Base-by-base conservation (phyloP, 805 yeast genomes). In the Ogataea siamensis region DNA sequence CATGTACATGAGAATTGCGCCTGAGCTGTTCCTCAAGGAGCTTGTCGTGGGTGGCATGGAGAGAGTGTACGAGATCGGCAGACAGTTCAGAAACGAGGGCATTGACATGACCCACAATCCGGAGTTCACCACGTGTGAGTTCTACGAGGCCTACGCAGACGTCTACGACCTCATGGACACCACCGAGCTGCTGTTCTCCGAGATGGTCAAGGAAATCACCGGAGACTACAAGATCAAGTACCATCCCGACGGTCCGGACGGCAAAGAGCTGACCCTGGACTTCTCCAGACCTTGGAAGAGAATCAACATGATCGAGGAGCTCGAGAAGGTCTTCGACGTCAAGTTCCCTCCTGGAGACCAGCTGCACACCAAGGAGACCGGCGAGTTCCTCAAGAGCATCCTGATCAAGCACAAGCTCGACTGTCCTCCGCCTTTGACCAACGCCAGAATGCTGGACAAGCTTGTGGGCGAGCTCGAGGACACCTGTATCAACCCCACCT, bases 21-120 rank as follows among this genome's bases (percentile, higher is more conserved):
- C 99, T 42, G 99, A 91, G 73, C 76, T 91, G 62, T 91, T 83
- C 74, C 78, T 91, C 67, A 91, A 91, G 71, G 95, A 91, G 74
- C 79, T 93, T 54, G 96, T 91, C 51, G 97, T 91, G 49, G 97
- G 97, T 70, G 99, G 99, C 63, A 73, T 91, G 78, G 96, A 93
- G 64, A 82, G 96, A 70, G 98, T 91, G 46, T 91, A 91, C 64
- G 99, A 91, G 74, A 91, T 91, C 60, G 99, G 99, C 46, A 87
- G 97, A 69, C 97, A 89, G 70, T 91, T 91, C 74, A 85, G 99
- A 78, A 91, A 91, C 63, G 98, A 91, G 70, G 97, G 98, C 68
- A 89, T 91, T 49, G 99, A 91, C 68, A 80, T 86, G 91, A 91
- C 97, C 49, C 99, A 91, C 68, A 91, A 91, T 77, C 98, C 98